These are phyloP conservation scores for Tulasnella sp. DNA, from an alignment of 768 basidiomycete species.

Conservation along the genomic window DNA sequence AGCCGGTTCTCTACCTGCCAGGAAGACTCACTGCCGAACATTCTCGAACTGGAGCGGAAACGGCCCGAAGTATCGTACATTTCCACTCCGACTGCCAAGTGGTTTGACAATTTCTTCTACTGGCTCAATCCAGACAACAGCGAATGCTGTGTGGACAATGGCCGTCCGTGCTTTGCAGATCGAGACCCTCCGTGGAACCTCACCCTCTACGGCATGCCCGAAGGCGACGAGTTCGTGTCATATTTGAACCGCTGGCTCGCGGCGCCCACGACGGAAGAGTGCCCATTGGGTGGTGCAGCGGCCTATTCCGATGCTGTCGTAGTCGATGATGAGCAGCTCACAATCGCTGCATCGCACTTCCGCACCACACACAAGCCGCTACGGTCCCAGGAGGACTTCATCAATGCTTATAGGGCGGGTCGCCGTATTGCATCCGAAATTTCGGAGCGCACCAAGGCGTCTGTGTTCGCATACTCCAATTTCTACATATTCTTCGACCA, in stretches of 20 bases:
- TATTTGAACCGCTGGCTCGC: conserved; percentile 82
- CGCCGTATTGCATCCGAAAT: conserved; percentile 82
- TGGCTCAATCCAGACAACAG: conserved; percentile 90
- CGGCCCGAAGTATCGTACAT: conserved; percentile 73
- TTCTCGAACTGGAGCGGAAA: conserved; percentile 85
- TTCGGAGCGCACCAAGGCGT: conserved; percentile 51
- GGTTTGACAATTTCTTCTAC: conserved; percentile 90
- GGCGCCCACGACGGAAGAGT: conserved; percentile 78
- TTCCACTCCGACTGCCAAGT: conserved; percentile 78
- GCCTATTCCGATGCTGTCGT: conserved; percentile 75
- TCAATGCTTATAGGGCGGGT: conserved; percentile 80
- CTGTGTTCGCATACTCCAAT: conserved; percentile 88
- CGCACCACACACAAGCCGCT: conserved; percentile 85
- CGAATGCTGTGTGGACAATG: conserved; percentile 80
- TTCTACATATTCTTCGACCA: conserved; percentile 99
- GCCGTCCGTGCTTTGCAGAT: conserved; percentile 69
- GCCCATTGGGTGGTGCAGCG: conserved; percentile 81
- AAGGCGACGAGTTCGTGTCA: conserved; percentile 73
- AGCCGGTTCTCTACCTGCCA: conserved; percentile 90
- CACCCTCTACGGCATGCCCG: conserved; percentile 86
- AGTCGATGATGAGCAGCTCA: conserved; percentile 31
- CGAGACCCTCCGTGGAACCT: conserved; percentile 79
- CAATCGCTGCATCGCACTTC: conserved; percentile 80
- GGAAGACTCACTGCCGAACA: conserved; percentile 70
- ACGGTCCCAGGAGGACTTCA: conserved; percentile 79